Percentiles rank a stretch among this genome's conserved stretches.
phyloP scores from a whole-genome alignment of 257 asterid species.

The Capsicum chinense region DNA sequence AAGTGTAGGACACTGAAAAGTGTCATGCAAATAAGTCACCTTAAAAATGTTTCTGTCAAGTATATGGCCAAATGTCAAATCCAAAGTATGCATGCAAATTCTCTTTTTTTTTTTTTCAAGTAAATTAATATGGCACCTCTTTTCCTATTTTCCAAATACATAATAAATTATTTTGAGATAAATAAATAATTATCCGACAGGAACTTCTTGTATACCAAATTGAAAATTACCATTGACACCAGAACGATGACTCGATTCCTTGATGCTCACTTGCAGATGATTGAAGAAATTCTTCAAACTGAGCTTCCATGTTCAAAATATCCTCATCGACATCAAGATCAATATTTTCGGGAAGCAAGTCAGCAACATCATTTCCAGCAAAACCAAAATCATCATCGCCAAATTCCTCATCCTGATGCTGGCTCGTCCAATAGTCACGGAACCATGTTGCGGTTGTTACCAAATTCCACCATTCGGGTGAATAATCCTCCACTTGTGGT shows the following conservation, averaged over 20 bases:
- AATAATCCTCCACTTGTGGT: constrained; percentile 92
- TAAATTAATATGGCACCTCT: too few relatives aligned
- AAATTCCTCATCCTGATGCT: constrained; percentile 64
- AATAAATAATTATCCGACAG: too few relatives aligned
- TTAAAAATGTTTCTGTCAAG: too few relatives aligned
- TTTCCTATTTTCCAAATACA: too few relatives aligned
- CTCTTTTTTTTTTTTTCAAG: too few relatives aligned
- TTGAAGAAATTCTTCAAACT: constrained; percentile 84
- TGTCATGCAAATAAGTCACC: too few relatives aligned
- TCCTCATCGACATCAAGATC: constrained; percentile 90
- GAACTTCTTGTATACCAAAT: neutral
- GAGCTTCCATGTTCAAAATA: constrained; percentile 78
- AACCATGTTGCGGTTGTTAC: constrained; percentile 84
- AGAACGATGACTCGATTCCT: constrained; percentile 36
- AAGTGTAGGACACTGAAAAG: too few relatives aligned
- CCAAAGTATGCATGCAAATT: too few relatives aligned
- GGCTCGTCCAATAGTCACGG: constrained; percentile 81
- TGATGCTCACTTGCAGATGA: constrained; percentile 55
- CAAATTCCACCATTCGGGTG: constrained; percentile 94
- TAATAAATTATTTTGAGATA: too few relatives aligned
- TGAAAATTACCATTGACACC: constrained; percentile 44
- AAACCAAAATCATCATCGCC: constrained; percentile 42
- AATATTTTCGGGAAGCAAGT: constrained; percentile 72
- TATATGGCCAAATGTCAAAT: too few relatives aligned
- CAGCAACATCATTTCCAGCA: constrained; percentile 44